Evolutionary conservation across 495 filamentous ascomycete species (phyloP), one percentile per base, ranked within the genome.

Genomic region (Letharia columbiana): DNA sequence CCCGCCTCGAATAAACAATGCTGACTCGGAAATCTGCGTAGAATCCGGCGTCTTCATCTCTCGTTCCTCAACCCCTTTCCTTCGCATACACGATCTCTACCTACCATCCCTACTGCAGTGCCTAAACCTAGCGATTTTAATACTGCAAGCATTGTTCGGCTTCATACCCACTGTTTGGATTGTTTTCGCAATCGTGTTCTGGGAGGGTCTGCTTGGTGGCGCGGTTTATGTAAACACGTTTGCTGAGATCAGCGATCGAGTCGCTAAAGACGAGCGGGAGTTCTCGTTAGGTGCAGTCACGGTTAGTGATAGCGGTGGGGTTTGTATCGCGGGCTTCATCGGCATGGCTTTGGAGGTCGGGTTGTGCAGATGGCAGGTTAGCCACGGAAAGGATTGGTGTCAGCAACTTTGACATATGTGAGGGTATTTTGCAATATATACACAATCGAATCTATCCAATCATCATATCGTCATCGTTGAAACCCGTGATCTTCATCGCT

Each of bases 211-310:
- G 49, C 79, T 98, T 0, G 94, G 94, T 9, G 94, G 94, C 0
- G 76, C 87, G 12, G 94, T 97, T 0, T 98, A 98, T 71, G 91
- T 98, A 56, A 96, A 93, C 66, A 96, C 92, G 0, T 98, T 96
- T 76, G 91, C 92, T 1, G 89, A 93, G 74, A 94, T 98, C 67
- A 86, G 87, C 71, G 90, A 97, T 63, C 83, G 85, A 12, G 88
- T 96, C 0, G 83, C 84, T 0, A 75, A 80, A 10, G 82, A 84
- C 45, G 93, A 97, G 54, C 80, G 94, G 23, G 94, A 98, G 77
- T 97, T 96, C 72, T 92, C 89, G 58, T 78, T 98, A 4, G 86
- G 89, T 3, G 94, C 92, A 0, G 91, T 90, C 23, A 96, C 89
- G 56, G 94, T 97, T 50, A 95, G 91, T 74, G 94, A 98, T 74